Conservation (phyloP, 1,284 basidiomycete genomes). For the Meripilus lineatus region DNA sequence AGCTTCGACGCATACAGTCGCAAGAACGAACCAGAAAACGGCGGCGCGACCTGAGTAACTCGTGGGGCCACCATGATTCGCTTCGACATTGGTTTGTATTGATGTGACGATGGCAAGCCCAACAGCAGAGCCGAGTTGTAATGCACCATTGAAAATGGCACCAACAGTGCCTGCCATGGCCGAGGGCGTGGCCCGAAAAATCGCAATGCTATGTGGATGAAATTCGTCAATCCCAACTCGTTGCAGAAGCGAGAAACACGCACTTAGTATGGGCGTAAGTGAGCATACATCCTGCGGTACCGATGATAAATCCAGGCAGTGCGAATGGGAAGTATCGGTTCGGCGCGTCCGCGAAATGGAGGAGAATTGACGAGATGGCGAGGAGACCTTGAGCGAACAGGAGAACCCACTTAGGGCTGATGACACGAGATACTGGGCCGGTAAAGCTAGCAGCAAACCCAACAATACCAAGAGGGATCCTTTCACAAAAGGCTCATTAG, state of each 20-base stretch:
- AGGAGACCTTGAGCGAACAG: slow-evolving; percentile 29
- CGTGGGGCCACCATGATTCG: slow-evolving; percentile 6
- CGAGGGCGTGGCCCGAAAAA: slow-evolving; percentile 23
- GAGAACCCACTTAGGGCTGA: slow-evolving; percentile 33
- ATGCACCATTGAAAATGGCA: slow-evolving; percentile 27
- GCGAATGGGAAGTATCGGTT: slow-evolving; percentile 34
- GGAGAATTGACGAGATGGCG: slow-evolving; percentile 28
- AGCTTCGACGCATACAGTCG: background rate
- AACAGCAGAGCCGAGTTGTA: slow-evolving; percentile 25
- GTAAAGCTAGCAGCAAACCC: slow-evolving; percentile 28
- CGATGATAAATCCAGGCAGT: slow-evolving; percentile 39
- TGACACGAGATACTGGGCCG: slow-evolving; percentile 25
- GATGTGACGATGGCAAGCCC: slow-evolving; percentile 22
- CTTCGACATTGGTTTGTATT: slow-evolving; percentile 21
- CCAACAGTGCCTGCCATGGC: slow-evolving; percentile 27
- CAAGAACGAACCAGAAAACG: slow-evolving; percentile 1
- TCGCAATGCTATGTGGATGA: slow-evolving; percentile 21
- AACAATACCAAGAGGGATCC: slow-evolving; percentile 7
- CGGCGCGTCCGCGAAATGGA: slow-evolving; percentile 30
- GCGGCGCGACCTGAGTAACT: background rate
- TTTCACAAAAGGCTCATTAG: background rate
- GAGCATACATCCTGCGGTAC: slow-evolving; percentile 29
- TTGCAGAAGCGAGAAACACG: slow-evolving; percentile 10
- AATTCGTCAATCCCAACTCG: slow-evolving; percentile 1
- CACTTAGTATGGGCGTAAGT: slow-evolving; percentile 19